These are phyloP conservation scores for Pleurotus ostreatus DNA, from an alignment of 768 basidiomycete species.

Conservation along the genomic window DNA sequence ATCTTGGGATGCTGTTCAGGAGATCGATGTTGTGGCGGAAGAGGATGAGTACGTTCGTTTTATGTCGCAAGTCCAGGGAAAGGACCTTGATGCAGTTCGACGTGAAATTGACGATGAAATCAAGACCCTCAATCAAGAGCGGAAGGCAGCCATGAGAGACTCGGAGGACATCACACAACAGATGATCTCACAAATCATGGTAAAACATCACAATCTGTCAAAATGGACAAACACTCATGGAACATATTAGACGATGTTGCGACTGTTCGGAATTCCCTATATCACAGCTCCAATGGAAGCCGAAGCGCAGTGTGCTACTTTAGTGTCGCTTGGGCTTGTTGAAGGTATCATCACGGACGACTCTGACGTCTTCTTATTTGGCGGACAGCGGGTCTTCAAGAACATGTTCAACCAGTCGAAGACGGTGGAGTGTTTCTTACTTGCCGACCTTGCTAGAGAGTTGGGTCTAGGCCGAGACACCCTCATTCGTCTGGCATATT, in stretches of 20 bases:
- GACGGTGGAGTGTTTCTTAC: slow-evolving; percentile 94
- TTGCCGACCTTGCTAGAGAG: slow-evolving; percentile 80
- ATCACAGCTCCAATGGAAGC: slow-evolving; percentile 99
- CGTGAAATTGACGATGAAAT: slow-evolving; percentile 94
- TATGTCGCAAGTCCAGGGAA: slow-evolving; percentile 86
- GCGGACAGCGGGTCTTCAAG: slow-evolving; percentile 92
- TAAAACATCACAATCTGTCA: slow-evolving; percentile 21
- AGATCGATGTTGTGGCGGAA: slow-evolving; percentile 77
- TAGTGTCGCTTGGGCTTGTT: slow-evolving; percentile 80
- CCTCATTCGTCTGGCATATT: slow-evolving; percentile 85
- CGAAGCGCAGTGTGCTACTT: slow-evolving; percentile 95
- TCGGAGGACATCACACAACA: slow-evolving; percentile 94
- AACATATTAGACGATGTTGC: slow-evolving; percentile 68
- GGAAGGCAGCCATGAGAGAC: slow-evolving; percentile 87
- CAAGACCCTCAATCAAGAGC: slow-evolving; percentile 70
- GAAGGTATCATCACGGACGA: slow-evolving; percentile 99
- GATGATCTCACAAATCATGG: slow-evolving; percentile 86
- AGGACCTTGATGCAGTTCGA: slow-evolving; percentile 74
- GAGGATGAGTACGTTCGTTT: slow-evolving; percentile 91
- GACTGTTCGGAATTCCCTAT: slow-evolving; percentile 95
- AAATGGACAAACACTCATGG: background rate
- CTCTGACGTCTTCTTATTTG: slow-evolving; percentile 98
- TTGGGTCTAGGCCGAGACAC: slow-evolving; percentile 83
- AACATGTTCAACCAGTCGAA: slow-evolving; percentile 99
- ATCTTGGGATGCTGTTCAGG: slow-evolving; percentile 81